phyloP scores from a whole-genome alignment of 2,329 filamentous ascomycete species.

The Aspergillus sp. region DNA sequence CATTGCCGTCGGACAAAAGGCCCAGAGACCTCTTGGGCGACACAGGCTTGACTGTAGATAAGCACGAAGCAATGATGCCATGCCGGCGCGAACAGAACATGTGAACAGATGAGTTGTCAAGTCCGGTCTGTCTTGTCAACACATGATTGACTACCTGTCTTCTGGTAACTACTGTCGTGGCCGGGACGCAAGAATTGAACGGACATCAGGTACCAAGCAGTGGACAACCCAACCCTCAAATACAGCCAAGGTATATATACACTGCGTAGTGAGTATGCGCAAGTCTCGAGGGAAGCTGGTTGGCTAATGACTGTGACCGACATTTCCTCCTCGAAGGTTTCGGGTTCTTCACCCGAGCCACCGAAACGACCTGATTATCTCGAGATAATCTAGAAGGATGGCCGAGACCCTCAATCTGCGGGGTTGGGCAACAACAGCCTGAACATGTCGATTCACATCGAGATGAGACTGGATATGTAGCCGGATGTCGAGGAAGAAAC shows the following conservation, averaged over 20 bases:
- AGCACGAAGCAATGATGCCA: background rate
- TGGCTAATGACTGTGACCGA: background rate
- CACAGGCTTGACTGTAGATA: no score
- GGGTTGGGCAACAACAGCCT: conserved; percentile 22
- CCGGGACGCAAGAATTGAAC: background rate
- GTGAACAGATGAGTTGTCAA: background rate
- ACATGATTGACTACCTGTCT: background rate
- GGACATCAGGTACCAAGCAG: conserved; percentile 1
- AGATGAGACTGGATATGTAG: background rate
- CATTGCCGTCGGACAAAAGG: no score
- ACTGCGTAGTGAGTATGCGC: background rate
- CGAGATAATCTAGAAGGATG: background rate
- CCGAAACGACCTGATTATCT: background rate
- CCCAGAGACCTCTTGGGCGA: no score
- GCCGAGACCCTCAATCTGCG: conserved; percentile 13
- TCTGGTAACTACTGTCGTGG: background rate
- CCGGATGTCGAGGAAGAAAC: background rate
- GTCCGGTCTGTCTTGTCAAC: background rate
- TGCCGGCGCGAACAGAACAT: background rate
- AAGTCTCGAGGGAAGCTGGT: background rate
- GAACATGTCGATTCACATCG: background rate
- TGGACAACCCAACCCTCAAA: background rate
- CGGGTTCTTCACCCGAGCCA: background rate
- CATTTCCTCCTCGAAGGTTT: background rate
- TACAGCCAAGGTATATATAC: background rate